Evolutionary conservation across 1,139 yeast species (phyloP), one percentile per base, ranked within the genome.

Genomic region (Suhomyces coccinellae): DNA sequence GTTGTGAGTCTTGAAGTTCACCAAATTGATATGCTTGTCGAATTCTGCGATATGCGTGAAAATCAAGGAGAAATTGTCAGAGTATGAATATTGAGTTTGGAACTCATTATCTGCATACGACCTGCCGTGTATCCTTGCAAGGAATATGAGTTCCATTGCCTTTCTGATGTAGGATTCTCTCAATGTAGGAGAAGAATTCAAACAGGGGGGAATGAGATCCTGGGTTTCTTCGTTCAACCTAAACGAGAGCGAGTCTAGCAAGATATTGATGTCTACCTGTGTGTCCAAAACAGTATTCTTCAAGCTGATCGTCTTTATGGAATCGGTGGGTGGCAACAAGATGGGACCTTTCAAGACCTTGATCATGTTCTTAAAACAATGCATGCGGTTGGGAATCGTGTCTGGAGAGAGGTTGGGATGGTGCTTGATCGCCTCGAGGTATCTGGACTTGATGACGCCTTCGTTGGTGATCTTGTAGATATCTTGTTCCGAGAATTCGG

Each of bases 271-370:
- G 52, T 86, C 83, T 5, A 84, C 61, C 45, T 77, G 79, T 0
- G 85, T 66, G 46, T 77, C 79, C 50, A 85, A 63, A 1, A 73
- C 67, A 2, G 79, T 71, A 36, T 73, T 72, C n/a, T 65, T 59
- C 5, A 80, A 62, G 49, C 76, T 71, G 14, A 85, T 80, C 0
- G 85, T 77, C 52, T 77, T 81, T 3, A 69, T 63, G 13, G 74
- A 75, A n/a, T 73, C 77, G 4, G 57, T 62, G 1, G 75, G 66
- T 3, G 61, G 63, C 29, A 75, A 62, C 12, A 68, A 60, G 6
- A 85, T 58, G 0, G 91, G 90, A 0, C 87, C 89, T 51, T 72
- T 79, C 41, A 85, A 65, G 3, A 83, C 83, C 51, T 80, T 80
- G 46, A 78, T 71, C 20, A 85, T 57, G 17, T 85, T 82, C 41